Conservation (phyloP, 305 asterid species). For the Fraxinus velutina region DNA sequence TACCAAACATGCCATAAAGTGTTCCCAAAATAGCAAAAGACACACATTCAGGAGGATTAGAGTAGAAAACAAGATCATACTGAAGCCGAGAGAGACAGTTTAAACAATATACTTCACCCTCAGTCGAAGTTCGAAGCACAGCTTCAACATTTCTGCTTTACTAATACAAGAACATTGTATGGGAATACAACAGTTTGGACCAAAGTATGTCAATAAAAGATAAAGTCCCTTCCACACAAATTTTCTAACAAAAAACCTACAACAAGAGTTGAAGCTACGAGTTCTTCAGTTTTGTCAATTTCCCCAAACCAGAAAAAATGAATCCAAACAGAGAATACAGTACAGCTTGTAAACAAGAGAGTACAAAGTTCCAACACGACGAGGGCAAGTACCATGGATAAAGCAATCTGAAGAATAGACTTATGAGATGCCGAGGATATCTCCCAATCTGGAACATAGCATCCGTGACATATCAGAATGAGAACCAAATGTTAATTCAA, state of each 20-base stretch:
- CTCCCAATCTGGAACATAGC: conserved; percentile 61
- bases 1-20: too few species aligned
- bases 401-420: conserved; percentile 79
- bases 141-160: not conserved
- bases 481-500: not conserved
- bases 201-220: not conserved
- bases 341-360: conserved; percentile 64
- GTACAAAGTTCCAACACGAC: conserved; percentile 84
- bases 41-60: not conserved
- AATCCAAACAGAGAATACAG: conserved; percentile 55
- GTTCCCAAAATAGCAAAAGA: not conserved
- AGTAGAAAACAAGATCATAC: not conserved
- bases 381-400: conserved; percentile 99
- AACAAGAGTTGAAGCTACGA: conserved; percentile 21
- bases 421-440: conserved; percentile 83
- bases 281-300: conserved; percentile 40
- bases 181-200: conserved; percentile 15
- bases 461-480: not conserved
- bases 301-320: conserved; percentile 62
- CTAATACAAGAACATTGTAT: conserved; percentile 22
- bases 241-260: not conserved
- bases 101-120: not conserved
- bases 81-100: not conserved
- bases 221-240: not conserved
- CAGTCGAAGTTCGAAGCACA: not conserved